Conservation (phyloP, 1,139 yeast species). For the Magnusiomyces magnusii region DNA sequence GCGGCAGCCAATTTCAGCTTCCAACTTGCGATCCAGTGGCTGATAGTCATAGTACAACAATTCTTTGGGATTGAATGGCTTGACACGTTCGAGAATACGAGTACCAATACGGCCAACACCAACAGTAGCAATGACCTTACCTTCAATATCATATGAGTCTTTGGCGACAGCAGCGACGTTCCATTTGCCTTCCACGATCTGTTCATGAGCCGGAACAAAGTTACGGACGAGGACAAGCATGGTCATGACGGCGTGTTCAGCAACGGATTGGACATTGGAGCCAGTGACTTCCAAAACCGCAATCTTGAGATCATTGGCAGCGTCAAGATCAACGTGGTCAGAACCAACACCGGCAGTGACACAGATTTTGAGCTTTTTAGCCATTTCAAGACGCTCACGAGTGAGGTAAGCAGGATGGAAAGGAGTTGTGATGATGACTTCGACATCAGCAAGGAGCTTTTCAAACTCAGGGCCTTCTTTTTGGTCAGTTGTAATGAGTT, state of each 20-base stretch:
- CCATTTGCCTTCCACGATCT: constrained; percentile 56
- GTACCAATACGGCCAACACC: constrained; percentile 82
- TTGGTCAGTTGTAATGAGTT: constrained; percentile 55
- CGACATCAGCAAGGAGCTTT: constrained; percentile 60
- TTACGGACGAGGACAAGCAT: constrained; percentile 65
- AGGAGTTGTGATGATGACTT: constrained; percentile 72
- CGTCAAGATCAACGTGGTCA: constrained; percentile 69
- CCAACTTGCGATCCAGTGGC: constrained; percentile 51
- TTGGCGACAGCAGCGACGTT: constrained; percentile 74
- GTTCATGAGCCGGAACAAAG: constrained; percentile 73
- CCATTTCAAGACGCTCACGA: constrained; percentile 56
- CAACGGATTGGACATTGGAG: constrained; percentile 71
- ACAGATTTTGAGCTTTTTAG: constrained; percentile 64
- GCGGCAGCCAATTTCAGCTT: constrained; percentile 50
- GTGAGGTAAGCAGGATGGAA: constrained; percentile 78
- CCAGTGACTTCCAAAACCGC: constrained; percentile 78
- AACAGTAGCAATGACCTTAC: constrained; percentile 66
- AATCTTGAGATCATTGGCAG: constrained; percentile 57
- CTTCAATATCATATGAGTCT: constrained; percentile 68
- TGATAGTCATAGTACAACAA: constrained; percentile 72
- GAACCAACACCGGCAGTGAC: constrained; percentile 84
- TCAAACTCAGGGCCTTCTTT: constrained; percentile 71
- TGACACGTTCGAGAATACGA: constrained; percentile 63
- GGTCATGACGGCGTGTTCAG: constrained; percentile 75
- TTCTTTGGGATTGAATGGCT: constrained; percentile 69